Evolutionary conservation across 2,329 filamentous ascomycete genomes (phyloP), one percentile per base, ranked within the genome.

Genomic region (Anisogramma anomala): DNA sequence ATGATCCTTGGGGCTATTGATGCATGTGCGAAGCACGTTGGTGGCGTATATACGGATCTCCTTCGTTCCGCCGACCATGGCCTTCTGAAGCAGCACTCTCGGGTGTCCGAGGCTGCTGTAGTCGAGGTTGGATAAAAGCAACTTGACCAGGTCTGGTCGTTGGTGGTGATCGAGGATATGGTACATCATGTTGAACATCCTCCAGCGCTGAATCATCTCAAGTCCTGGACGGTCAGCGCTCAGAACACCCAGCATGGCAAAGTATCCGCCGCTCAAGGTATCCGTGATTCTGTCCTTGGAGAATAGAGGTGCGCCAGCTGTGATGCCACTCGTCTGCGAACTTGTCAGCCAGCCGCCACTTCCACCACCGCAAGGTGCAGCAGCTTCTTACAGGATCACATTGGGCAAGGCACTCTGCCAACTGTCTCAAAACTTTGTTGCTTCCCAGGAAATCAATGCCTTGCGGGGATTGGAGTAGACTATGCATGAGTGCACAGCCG

Each of bases 141-240:
- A 72, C 56, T 88, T 86, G 57, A 96, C 86, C 45, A 98, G 68
- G 58, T 98, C 91, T 33, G 89, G 86, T 2, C 91, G 82, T 59
- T 91, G 83, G 52, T 84, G 86, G 33, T 94, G 69, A 55, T 96
- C 89, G 43, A 95, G 75, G 47, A 98, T 94, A 60, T 96, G 91
- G 58, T 98, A 98, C 71, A 96, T 93, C 86, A 98, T 98, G 61
- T 96, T 96, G 64, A 95, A 88, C 72, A 98, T 93, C 52, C 87
- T 85, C 89, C 91, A 96, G 52, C 86, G 72, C 58, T 96, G 89
- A 55, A 98, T 75, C 64, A 98, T 89, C 47, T 82, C 78, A 18
- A 96, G 70, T 0, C 91, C 91, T 52, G 82, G 84, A 0, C 74
- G 66, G 53, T 94, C 86, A 39, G 81, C 81, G 52, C 83, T 96